A percentile compares a stretch with the other conserved stretches of the same genome.
Conservation (phyloP, 108 stramenopile genomes). For the Nitzschia sp. region DNA sequence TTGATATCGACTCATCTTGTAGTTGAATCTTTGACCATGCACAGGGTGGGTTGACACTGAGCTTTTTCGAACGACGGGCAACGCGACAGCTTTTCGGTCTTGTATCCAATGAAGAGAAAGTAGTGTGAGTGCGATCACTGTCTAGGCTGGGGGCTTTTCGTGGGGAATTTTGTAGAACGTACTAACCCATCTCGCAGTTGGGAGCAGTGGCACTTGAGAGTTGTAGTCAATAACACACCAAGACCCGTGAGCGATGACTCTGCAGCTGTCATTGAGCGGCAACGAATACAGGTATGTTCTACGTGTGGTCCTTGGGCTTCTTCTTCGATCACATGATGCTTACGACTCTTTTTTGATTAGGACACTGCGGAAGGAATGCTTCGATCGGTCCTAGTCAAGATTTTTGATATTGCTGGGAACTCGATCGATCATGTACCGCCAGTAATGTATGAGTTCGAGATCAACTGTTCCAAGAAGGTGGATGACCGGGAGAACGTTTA, state of each 20-base stretch:
- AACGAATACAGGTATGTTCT: constrained; percentile 70
- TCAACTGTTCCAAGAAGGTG: constrained; percentile 68
- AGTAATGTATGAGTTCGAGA: constrained; percentile 84
- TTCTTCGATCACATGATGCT: neutral
- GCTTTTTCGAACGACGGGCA: constrained; percentile 80
- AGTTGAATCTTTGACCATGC: neutral
- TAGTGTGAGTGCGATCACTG: constrained; percentile 45
- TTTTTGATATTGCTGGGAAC: constrained; percentile 73
- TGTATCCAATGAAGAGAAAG: constrained; percentile 81
- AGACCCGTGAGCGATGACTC: constrained; percentile 79
- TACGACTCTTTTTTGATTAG: constrained; percentile 18
- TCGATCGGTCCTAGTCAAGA: constrained; percentile 63
- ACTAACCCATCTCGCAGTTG: constrained; percentile 35
- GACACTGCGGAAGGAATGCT: constrained; percentile 88
- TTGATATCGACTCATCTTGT: too few relatives aligned
- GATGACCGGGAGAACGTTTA: constrained; percentile 86
- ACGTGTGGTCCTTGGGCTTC: neutral
- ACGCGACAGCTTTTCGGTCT: constrained; percentile 82
- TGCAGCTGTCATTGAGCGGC: constrained; percentile 80
- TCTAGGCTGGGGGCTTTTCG: neutral
- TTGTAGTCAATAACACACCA: constrained; percentile 88
- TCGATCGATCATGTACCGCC: constrained; percentile 77
- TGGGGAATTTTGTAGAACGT: neutral
- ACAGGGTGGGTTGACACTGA: constrained; percentile 67
- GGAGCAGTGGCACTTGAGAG: constrained; percentile 86